Evolutionary conservation across 2,329 filamentous ascomycete genomes (phyloP), one percentile per base, ranked within the genome.

Genomic region (Rhynchosporium agropyri): DNA sequence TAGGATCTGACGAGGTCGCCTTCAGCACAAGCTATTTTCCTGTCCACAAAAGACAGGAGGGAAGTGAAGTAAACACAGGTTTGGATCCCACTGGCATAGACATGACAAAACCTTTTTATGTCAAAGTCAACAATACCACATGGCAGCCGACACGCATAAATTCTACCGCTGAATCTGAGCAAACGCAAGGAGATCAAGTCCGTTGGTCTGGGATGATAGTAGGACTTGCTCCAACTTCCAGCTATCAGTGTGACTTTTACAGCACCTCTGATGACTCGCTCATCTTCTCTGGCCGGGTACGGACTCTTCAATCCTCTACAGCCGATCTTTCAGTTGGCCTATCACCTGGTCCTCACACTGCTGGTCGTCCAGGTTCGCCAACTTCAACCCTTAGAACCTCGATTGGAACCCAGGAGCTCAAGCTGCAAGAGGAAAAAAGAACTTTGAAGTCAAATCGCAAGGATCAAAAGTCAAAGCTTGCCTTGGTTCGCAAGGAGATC

Each of bases 71-170:
- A 64, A 69, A 74, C 65, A 73, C 79, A 64, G 53, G 62, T 42
- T 10, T 63, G 36, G 68, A 71, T 46, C 63, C 67, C 42, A 63
- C 82, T 13, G 84, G 83, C 3, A 83, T 89, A 60, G 88, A 91
- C 74, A 82, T 80, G 65, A 82, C 84, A 40, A 92, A 91, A 74
- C 90, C 90, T 4, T 92, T 93, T 73, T 92, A 87, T 73, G 89
- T 93, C 61, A 83, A 87, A 67, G 84, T 94, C 68, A 93, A 94
- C 75, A 88, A 91, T 57, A 89, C 89, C 9, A 83, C 87, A 65
- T 94, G 90, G 90, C 89, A 90, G 72, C 89, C 89, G 1, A 90
- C 89, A 10, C 83, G 88, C 68, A 92, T 93, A 71, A 83, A 83
- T 63, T 78, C 81, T 36, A 77, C 83, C 61, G 73, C 75, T 55